Evolutionary conservation across 106 monocot species (phyloP).

Genomic region (Acorus gramineus): DNA sequence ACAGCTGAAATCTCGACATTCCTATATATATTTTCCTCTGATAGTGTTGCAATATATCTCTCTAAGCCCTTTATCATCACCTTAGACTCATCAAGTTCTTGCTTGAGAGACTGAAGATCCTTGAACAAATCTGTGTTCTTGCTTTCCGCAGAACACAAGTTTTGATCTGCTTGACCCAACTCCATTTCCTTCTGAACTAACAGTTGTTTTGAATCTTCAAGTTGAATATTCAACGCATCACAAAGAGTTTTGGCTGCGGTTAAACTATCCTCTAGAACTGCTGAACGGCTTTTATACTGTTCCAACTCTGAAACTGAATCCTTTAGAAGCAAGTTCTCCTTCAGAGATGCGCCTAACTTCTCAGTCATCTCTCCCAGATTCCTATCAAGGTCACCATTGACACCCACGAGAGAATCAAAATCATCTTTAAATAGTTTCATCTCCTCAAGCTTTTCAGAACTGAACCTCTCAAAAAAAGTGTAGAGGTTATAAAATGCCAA

Average conservation of each 20-base stretch:
- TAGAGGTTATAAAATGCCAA: conserved; percentile 34
- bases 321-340: conserved; percentile 25
- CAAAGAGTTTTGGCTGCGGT: conserved; percentile 11
- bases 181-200: conserved; percentile 19
- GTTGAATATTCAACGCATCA: conserved; percentile 7
- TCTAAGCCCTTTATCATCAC: conserved; percentile 19
- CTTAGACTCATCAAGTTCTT: conserved; percentile 19
- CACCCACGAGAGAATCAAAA: conserved; percentile 5
- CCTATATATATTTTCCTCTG: conserved; percentile 13
- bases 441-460: conserved; percentile 22
- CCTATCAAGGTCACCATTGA: conserved; percentile 18
- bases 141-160: conserved; percentile 6
- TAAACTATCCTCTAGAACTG: conserved; percentile 17
- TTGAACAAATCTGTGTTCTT: conserved; percentile 10
- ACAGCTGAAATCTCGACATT: conserved; percentile 21
- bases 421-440: conserved; percentile 18
- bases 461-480: conserved; percentile 25
- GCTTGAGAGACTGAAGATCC: conserved; percentile 15
- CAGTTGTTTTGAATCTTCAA: conserved; percentile 11
- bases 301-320: conserved; percentile 10
- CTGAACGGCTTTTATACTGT: conserved; percentile 3
- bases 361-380: conserved; percentile 14
- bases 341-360: conserved; percentile 16
- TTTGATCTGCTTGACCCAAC: conserved; percentile 18
- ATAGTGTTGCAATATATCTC: conserved; percentile 13